Base-by-base conservation (phyloP, 2,329 filamentous ascomycete species). In the Aspergillus ruber region DNA sequence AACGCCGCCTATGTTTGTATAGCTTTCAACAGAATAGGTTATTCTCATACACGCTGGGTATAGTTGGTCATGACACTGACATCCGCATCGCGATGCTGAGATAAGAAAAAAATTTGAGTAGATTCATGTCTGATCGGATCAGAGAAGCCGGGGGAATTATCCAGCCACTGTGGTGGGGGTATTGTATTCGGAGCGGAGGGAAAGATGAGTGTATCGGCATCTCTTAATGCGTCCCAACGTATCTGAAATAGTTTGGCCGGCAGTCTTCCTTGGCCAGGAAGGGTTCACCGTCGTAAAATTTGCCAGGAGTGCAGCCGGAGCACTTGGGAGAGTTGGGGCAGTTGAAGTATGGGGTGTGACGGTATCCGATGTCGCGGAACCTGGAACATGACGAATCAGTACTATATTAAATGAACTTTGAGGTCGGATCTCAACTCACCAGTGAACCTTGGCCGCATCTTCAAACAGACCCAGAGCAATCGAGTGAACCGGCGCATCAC, bases 281-380 rank as follows among this genome's bases (percentile, higher is more conserved):
- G 25, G 83, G 74, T 62, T 90, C 90, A 53, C 93, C 93, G 56
- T 94, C 90, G 21, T 89, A 96, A 61, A 96, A 86, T 50, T 86
- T 82, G 43, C 91, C 93, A 0, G 88, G 81, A n/a, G 84, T 79
- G 66, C 91, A 97, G 56, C 88, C 88, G 56, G 80, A 85, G 67
- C 91, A 97, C 70, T 97, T 97, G 43, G 88, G 87, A 45, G 86
- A 95, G 72, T 95, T 97, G 53, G 93, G 93, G 66, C 93, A 98
- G 74, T 98, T 98, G 78, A 95, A 95, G 74, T 95, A 98, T 41
- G 93, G 93, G 46, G 97, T 90, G 60, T 98, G 93, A 62, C 96
- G 90, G 73, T 98, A 98, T 49, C 93, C 93, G 57, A 98, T 97
- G 66, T 98, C 93, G 46, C 91, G 90, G 84, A 98, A 98, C 90